phyloP scores from a whole-genome alignment of 805 yeast species.

The Yamadazyma ubonensis region DNA sequence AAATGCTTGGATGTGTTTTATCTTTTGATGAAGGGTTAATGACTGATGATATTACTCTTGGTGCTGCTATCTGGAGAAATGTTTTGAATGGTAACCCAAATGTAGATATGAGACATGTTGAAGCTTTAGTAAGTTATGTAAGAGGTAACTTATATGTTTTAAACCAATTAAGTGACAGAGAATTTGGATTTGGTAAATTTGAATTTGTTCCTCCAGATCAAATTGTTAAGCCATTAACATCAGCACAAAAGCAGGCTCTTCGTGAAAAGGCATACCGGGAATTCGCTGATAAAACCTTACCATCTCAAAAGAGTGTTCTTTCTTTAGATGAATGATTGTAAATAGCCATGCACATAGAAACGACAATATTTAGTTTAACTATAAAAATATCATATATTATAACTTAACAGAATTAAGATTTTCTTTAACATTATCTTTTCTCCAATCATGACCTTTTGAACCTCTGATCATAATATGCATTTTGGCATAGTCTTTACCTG shows the following conservation, averaged over 20 bases:
- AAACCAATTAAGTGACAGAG: slow-evolving; percentile 82
- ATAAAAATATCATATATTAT: neutral
- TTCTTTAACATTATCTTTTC: slow-evolving; percentile 14
- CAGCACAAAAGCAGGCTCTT: slow-evolving; percentile 59
- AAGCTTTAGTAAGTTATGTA: slow-evolving; percentile 85
- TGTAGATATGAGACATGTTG: slow-evolving; percentile 78
- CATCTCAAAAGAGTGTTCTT: slow-evolving; percentile 54
- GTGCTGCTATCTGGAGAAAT: slow-evolving; percentile 86
- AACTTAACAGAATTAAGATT: neutral
- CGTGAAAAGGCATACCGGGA: slow-evolving; percentile 49
- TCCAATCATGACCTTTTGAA: slow-evolving; percentile 36
- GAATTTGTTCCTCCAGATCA: slow-evolving; percentile 80
- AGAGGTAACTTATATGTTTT: slow-evolving; percentile 87
- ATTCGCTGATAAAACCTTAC: slow-evolving; percentile 53
- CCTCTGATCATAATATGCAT: slow-evolving; percentile 48
- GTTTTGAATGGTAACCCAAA: slow-evolving; percentile 81
- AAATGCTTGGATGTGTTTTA: slow-evolving; percentile 82
- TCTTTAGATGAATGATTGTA: slow-evolving; percentile 39
- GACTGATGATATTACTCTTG: slow-evolving; percentile 74
- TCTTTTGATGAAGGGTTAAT: slow-evolving; percentile 91
- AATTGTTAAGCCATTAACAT: slow-evolving; percentile 68
- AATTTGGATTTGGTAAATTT: slow-evolving; percentile 89
- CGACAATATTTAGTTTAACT: neutral
- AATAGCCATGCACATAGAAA: slow-evolving; percentile 4
- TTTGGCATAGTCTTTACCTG: slow-evolving; percentile 40